These are phyloP conservation scores for Viola pubescens DNA, from an alignment of 441 rosid species.

Conservation along the genomic window DNA sequence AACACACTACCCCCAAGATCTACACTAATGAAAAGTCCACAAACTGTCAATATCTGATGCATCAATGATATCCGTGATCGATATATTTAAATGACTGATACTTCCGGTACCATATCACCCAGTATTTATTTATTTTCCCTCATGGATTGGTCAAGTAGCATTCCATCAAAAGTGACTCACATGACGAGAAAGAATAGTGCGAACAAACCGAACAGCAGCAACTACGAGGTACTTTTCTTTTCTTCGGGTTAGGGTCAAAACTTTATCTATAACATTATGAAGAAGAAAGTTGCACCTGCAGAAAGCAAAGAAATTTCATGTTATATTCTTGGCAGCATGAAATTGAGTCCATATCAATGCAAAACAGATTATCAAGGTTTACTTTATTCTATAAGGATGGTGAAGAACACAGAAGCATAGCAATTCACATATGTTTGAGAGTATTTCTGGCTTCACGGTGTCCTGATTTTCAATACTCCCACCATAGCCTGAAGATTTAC, in stretches of 20 bases:
- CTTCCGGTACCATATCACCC: too few relatives aligned
- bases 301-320: slow-evolving; percentile 18
- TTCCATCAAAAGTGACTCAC: slow-evolving; percentile 42
- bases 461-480: slow-evolving; percentile 40
- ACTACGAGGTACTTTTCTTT: slow-evolving; percentile 94
- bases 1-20: too few relatives aligned
- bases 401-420: slow-evolving; percentile 92
- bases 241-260: slow-evolving; percentile 73
- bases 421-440: slow-evolving; percentile 85
- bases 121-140: neutral
- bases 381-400: slow-evolving; percentile 96
- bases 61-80: too few relatives aligned
- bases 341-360: slow-evolving; percentile 2
- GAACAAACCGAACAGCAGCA: slow-evolving; percentile 93
- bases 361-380: slow-evolving; percentile 24
- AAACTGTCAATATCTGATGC: too few relatives aligned
- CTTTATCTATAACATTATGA: slow-evolving; percentile 74
- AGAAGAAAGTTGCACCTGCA: slow-evolving; percentile 94
- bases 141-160: neutral
- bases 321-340: slow-evolving; percentile 8
- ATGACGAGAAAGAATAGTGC: slow-evolving; percentile 79
- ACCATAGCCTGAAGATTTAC: slow-evolving; percentile 37
- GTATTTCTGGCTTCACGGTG: slow-evolving; percentile 76
- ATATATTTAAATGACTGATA: too few relatives aligned
- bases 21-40: too few relatives aligned